phyloP scores from a whole-genome alignment of 345 rosid genomes.

The Carallia pectinifolia region DNA sequence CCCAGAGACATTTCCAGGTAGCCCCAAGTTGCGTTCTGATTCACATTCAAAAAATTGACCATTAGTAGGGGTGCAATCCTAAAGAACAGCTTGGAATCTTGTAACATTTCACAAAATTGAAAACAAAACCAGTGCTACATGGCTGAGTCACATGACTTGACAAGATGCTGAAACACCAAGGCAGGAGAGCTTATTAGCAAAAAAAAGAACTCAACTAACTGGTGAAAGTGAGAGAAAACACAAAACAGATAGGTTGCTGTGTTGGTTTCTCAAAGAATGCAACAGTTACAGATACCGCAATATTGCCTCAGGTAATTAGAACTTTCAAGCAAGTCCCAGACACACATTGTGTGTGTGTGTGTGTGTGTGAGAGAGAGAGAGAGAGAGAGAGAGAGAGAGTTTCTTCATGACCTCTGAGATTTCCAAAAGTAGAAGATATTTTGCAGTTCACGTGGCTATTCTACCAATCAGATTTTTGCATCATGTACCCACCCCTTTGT shows the following conservation, averaged over 20 bases:
- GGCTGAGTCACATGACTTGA: neutral
- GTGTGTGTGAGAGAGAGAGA: neutral
- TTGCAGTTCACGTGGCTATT: conserved; percentile 6
- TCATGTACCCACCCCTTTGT: neutral
- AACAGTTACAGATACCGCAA: neutral
- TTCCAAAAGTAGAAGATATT: no score
- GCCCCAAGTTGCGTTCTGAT: conserved; percentile 50
- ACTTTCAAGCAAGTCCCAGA: no score
- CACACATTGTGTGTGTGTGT: no score
- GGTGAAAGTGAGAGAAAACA: no score
- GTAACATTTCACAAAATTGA: neutral
- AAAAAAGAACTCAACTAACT: neutral
- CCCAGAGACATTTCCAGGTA: conserved; percentile 37
- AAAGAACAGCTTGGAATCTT: neutral
- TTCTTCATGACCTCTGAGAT: no score
- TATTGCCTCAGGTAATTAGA: no score
- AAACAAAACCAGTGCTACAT: neutral
- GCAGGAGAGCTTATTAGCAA: no score
- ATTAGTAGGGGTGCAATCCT: neutral
- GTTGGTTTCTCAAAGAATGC: neutral
- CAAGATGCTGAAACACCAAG: neutral
- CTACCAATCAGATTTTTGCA: neutral
- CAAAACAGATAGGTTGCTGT: no score
- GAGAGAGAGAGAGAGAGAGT: neutral
- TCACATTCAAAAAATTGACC: conserved; percentile 16